Base-by-base conservation (phyloP, 805 yeast genomes). In the Barnettozyma wickerhamii region DNA sequence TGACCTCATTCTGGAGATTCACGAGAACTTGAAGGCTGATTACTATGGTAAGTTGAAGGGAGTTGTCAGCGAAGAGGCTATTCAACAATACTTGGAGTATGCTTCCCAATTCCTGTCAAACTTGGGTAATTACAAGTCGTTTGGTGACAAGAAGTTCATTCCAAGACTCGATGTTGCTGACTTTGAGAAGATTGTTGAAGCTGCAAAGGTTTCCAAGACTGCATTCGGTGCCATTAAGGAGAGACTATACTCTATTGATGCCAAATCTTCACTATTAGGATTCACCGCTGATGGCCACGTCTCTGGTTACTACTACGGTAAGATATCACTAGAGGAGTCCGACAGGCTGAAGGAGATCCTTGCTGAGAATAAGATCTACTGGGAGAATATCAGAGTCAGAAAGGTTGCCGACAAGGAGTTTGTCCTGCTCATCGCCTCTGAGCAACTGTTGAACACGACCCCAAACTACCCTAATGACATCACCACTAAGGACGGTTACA, bases 61-160 rank as follows among this genome's bases (percentile, higher is more conserved):
- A 12, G 66, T 65, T 1, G 60, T 59, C 7, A 66, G 68, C 14
- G 56, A 63, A 31, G 57, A 59, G 15, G 21, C 19, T 28, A 26
- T 43, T 28, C 32, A 37, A 19, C 33, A 10, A 26, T 85, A 83
- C 58, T 65, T 86, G 59, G 86, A 82, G 56, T 87, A 77, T 59
- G 83, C 81, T 23, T 82, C 88, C 30, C 91, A 84, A 65, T 79
- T 84, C 55, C 66, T 84, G 46, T 68, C 81, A 29, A 84, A 84
- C 61, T 68, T 81, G 59, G 93, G 93, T 50, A 84, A 84, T 56
- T 84, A 75, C 65, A 88, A 83, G 64, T 82, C 93, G 1, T 88
- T 88, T 60, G 96, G 96, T 50, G 96, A 88, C 64, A 77, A 77
- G 51, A 88, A 88, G 62, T 88, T 88, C 55, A 71, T 88, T 47